Evolutionary conservation across 139 green algal genomes (phyloP).

Genomic region (Micromonas commoda): DNA sequence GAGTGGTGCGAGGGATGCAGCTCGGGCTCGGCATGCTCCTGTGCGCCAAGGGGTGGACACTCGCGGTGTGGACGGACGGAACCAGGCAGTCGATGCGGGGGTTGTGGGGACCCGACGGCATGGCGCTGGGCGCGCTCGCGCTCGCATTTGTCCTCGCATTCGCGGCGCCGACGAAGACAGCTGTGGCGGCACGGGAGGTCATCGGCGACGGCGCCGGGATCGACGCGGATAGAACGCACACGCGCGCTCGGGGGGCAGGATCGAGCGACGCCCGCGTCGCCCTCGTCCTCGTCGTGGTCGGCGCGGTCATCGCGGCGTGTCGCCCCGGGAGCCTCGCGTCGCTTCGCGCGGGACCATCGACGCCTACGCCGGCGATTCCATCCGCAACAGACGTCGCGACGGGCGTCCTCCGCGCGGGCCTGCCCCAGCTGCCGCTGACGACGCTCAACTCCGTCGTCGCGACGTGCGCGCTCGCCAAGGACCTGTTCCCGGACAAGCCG

Average conservation of each 20-base stretch:
- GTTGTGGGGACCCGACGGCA: background rate
- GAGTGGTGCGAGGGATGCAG: slow-evolving; percentile 53
- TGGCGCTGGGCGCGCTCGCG: background rate
- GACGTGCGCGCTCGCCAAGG: slow-evolving; percentile 55
- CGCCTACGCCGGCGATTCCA: slow-evolving; percentile 20
- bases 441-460: slow-evolving; percentile 71
- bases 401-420: background rate
- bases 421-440: slow-evolving; percentile 55
- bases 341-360: slow-evolving; percentile 28
- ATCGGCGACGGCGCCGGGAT: background rate
- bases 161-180: background rate
- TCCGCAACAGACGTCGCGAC: slow-evolving; percentile 34
- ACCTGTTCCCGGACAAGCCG: slow-evolving; percentile 49
- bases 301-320: slow-evolving; percentile 49
- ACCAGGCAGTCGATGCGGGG: background rate
- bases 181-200: background rate
- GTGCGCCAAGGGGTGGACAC: slow-evolving; percentile 45
- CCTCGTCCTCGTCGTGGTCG: slow-evolving; percentile 56
- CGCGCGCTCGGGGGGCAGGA: no score
- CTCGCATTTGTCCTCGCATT: background rate
- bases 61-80: slow-evolving; percentile 8
- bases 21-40: slow-evolving; percentile 65
- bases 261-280: no score
- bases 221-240: slow-evolving; percentile 35
- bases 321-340: slow-evolving; percentile 33